Evolutionary conservation across 306 rosid species (phyloP).

Genomic region (Acmispon strigosus): DNA sequence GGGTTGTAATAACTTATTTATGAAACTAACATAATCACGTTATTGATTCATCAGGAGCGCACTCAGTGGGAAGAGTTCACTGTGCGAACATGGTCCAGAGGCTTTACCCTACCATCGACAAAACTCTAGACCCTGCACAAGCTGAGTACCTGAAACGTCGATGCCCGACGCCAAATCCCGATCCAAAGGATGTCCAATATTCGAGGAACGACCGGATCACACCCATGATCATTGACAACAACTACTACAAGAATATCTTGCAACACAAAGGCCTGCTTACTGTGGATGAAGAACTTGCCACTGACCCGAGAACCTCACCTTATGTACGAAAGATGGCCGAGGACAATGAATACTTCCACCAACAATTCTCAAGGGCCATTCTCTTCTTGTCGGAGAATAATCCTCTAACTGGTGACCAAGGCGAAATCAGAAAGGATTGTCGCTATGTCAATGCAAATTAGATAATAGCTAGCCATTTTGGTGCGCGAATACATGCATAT

Average conservation of each 20-base stretch:
- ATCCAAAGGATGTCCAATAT: conserved; percentile 46
- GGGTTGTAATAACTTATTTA: no score
- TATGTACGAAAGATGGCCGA: conserved; percentile 65
- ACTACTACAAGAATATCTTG: conserved; percentile 64
- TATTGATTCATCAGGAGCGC: conserved; percentile 44
- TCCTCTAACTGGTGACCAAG: conserved; percentile 52
- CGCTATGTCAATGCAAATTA: conserved; percentile 44
- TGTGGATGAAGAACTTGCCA: conserved; percentile 54
- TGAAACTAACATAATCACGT: no score
- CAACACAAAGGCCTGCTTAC: conserved; percentile 56
- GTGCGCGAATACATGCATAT: not conserved
- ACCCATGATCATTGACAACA: conserved; percentile 70
- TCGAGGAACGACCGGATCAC: conserved; percentile 61
- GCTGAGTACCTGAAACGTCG: conserved; percentile 55
- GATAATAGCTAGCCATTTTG: not conserved
- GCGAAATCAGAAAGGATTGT: conserved; percentile 78
- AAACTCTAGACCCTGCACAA: conserved; percentile 45
- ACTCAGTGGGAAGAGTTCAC: conserved; percentile 82
- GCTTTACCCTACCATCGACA: conserved; percentile 59
- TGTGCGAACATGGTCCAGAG: conserved; percentile 57
- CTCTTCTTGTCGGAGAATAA: conserved; percentile 54
- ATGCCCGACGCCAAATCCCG: conserved; percentile 66
- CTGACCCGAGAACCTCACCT: conserved; percentile 57
- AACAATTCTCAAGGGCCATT: conserved; percentile 65
- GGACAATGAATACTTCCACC: conserved; percentile 53